Conservation (phyloP, 441 rosid species). For the Syzygium malaccense region DNA sequence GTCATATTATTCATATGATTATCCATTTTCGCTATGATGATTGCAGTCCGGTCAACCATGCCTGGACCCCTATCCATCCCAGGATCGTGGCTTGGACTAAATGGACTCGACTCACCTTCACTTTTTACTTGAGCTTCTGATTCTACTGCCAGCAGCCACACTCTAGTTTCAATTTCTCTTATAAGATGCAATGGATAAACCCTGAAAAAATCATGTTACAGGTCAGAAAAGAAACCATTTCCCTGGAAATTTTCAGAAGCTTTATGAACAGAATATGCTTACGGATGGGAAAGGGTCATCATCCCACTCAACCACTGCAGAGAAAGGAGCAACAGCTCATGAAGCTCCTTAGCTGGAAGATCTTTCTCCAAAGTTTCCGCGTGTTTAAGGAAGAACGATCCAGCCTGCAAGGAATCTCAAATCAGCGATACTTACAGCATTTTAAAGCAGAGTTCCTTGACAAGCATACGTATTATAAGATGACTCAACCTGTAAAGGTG, state of each 20-base stretch:
- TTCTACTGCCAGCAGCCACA: slow-evolving; percentile 98
- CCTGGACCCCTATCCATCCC: slow-evolving; percentile 42
- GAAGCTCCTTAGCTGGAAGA: slow-evolving; percentile 91
- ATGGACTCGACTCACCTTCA: slow-evolving; percentile 51
- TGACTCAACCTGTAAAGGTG: slow-evolving; percentile 67
- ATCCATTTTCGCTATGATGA: slow-evolving; percentile 86
- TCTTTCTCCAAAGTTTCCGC: slow-evolving; percentile 96
- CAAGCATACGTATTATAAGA: slow-evolving; percentile 3
- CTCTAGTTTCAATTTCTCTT: slow-evolving; percentile 97
- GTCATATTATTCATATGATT: slow-evolving; percentile 70
- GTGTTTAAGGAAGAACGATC: slow-evolving; percentile 89
- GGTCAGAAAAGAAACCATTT: slow-evolving; percentile 20
- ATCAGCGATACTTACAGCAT: slow-evolving; percentile 6
- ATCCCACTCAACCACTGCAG: slow-evolving; percentile 98
- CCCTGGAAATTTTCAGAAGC: slow-evolving; percentile 1
- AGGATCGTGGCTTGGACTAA: slow-evolving; percentile 34
- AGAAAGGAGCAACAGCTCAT: slow-evolving; percentile 82
- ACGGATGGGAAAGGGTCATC: slow-evolving; percentile 80
- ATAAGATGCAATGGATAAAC: slow-evolving; percentile 89
- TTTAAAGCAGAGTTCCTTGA: slow-evolving; percentile 6
- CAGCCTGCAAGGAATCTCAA: slow-evolving; percentile 62
- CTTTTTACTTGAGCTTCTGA: slow-evolving; percentile 86
- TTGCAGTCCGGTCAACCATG: slow-evolving; percentile 86
- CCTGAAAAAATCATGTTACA: slow-evolving; percentile 37
- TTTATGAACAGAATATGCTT: slow-evolving; percentile 31